These are phyloP conservation scores for Chrysanthemum lavandulifolium DNA, from an alignment of 129 eudicot species.

Conservation along the genomic window DNA sequence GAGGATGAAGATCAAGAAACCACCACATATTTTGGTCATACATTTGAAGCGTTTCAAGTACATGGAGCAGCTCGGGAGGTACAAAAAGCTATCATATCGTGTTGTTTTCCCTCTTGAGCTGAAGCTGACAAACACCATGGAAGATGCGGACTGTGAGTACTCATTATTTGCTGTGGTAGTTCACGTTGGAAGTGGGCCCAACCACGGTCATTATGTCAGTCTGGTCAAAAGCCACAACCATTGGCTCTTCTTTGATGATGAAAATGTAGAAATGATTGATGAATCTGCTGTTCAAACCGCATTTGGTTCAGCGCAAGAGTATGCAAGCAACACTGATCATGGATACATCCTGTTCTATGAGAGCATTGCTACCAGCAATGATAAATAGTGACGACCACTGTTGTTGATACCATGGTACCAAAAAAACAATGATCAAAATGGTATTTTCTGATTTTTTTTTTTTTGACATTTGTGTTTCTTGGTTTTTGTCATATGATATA, in stretches of 20 bases:
- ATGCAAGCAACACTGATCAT: conserved; percentile 71
- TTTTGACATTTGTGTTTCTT: conserved; percentile 1
- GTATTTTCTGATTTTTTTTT: background rate
- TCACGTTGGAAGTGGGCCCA: conserved; percentile 77
- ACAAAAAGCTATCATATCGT: conserved; percentile 66
- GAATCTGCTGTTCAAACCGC: conserved; percentile 72
- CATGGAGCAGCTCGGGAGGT: conserved; percentile 70
- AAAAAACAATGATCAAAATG: conserved; percentile 22
- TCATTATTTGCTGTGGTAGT: conserved; percentile 70
- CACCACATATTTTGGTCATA: conserved; percentile 68
- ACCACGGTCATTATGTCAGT: conserved; percentile 74
- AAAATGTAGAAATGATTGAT: conserved; percentile 76
- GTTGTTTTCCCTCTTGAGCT: conserved; percentile 76
- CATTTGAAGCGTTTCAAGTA: conserved; percentile 76
- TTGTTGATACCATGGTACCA: background rate
- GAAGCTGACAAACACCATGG: conserved; percentile 70
- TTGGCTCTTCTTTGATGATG: conserved; percentile 80
- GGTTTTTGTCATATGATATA: conserved; percentile 23
- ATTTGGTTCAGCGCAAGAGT: conserved; percentile 81
- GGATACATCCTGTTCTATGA: conserved; percentile 72
- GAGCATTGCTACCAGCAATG: conserved; percentile 41
- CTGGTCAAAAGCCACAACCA: conserved; percentile 72
- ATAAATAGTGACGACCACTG: conserved; percentile 18
- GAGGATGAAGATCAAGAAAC: conserved; percentile 76
- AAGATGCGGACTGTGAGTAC: conserved; percentile 67